Percentiles rank a stretch among this genome's conserved stretches.
These are phyloP conservation scores for Aspergillus amoenus DNA, from an alignment of 2,329 filamentous ascomycete species.

Conservation along the genomic window DNA sequence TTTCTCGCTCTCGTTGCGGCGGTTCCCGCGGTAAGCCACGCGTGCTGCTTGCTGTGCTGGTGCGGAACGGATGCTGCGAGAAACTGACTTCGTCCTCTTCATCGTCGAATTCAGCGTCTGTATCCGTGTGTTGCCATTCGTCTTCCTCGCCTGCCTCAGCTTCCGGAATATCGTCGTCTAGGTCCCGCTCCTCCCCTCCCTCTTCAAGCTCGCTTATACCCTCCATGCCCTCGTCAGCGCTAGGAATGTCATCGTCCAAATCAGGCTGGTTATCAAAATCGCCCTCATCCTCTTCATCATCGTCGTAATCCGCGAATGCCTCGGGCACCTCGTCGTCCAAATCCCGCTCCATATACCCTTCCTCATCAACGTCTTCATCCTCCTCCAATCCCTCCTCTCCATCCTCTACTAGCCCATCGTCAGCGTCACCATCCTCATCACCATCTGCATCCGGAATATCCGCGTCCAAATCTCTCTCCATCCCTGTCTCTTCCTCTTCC, in stretches of 20 bases:
- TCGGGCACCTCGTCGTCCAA: conserved; percentile 74
- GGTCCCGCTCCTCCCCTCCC: conserved; percentile 58
- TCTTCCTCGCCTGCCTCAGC: conserved; percentile 49
- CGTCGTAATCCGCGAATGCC: conserved; percentile 47
- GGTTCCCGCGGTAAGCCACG: conserved; percentile 31
- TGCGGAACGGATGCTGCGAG: conserved; percentile 28
- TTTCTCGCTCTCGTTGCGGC: conserved; percentile 26
- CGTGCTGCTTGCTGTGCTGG: conserved; percentile 33
- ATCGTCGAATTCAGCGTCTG: conserved; percentile 61
- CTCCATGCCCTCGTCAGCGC: conserved; percentile 42
- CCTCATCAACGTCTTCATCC: conserved; percentile 56
- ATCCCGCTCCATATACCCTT: conserved; percentile 56
- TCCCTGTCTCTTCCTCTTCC: conserved; percentile 39
- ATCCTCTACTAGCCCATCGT: conserved; percentile 20
- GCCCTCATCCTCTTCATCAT: conserved; percentile 41
- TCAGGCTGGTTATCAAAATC: conserved; percentile 42
- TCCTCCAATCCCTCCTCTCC: conserved; percentile 49
- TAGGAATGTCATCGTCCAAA: conserved; percentile 32
- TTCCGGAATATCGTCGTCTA: conserved; percentile 71
- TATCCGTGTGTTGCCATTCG: conserved; percentile 76
- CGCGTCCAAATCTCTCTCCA: conserved; percentile 46
- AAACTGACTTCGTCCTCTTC: conserved; percentile 37
- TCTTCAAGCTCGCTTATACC: conserved; percentile 54
- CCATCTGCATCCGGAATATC: conserved; percentile 47
- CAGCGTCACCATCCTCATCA: conserved; percentile 40